Percentiles rank a stretch among this genome's conserved stretches.
Conservation (phyloP, 108 stramenopile genomes). For the Cylindrotheca fusiformis region DNA sequence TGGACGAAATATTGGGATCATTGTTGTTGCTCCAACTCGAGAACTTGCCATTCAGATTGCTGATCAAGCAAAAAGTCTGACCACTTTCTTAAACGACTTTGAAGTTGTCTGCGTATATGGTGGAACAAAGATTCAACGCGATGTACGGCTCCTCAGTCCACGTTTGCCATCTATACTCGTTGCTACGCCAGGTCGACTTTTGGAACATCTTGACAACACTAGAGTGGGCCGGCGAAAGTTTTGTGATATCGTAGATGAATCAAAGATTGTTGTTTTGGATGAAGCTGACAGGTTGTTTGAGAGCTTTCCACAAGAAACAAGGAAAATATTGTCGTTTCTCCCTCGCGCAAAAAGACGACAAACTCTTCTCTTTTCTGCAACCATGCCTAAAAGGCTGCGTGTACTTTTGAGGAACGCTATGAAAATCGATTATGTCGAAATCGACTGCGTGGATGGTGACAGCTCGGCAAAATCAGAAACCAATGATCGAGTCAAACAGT, state of each 20-base stretch:
- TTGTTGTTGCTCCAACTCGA: conserved; percentile 88
- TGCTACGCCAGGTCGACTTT: conserved; percentile 89
- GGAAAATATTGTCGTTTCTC: conserved; percentile 66
- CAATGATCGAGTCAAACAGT: conserved; percentile 53
- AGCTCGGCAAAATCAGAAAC: conserved; percentile 16
- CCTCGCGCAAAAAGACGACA: conserved; percentile 72
- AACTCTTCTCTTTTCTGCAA: conserved; percentile 95
- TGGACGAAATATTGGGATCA: conserved; percentile 69
- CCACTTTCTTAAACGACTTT: conserved; percentile 43
- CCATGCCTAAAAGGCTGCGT: conserved; percentile 68
- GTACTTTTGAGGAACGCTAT: conserved; percentile 47
- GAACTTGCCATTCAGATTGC: conserved; percentile 91
- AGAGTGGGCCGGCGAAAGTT: conserved; percentile 36
- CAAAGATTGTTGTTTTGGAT: conserved; percentile 82
- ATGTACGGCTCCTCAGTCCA: conserved; percentile 36
- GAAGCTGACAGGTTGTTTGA: conserved; percentile 94
- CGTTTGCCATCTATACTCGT: conserved; percentile 74
- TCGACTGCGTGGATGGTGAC: conserved; percentile 57
- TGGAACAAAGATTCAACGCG: conserved; percentile 85
- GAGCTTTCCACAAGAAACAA: conserved; percentile 85
- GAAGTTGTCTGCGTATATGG: conserved; percentile 44
- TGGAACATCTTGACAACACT: conserved; percentile 67
- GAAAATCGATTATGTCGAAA: conserved; percentile 43
- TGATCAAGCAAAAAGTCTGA: conserved; percentile 69
- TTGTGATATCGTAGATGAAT: conserved; percentile 35